These are phyloP conservation scores for Bipolaris oryzae DNA, from an alignment of 2,329 filamentous ascomycete genomes.

Conservation along the genomic window DNA sequence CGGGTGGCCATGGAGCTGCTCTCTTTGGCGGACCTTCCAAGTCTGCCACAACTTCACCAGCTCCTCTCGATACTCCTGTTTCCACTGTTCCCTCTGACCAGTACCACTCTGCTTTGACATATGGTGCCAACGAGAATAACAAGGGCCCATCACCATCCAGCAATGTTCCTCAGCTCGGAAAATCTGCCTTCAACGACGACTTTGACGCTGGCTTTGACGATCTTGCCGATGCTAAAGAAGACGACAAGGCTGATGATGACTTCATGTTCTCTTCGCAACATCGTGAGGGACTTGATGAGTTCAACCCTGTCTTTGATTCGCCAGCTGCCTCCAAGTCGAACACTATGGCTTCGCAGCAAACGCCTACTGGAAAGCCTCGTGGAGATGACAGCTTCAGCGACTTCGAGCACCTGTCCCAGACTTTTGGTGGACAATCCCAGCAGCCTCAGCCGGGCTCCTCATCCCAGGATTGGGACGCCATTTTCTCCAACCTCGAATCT, in stretches of 20 bases:
- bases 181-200: constrained; percentile 70
- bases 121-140: constrained; percentile 43
- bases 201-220: constrained; percentile 83
- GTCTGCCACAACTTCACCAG: constrained; percentile 45
- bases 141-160: constrained; percentile 36
- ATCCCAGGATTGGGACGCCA: constrained; percentile 88
- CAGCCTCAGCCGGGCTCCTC: constrained; percentile 50
- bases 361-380: constrained; percentile 46
- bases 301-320: constrained; percentile 82
- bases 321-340: constrained; percentile 57
- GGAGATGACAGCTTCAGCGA: constrained; percentile 57
- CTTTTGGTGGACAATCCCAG: constrained; percentile 49
- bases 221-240: constrained; percentile 82
- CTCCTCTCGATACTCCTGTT: constrained; percentile 48
- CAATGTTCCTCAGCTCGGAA: constrained; percentile 48
- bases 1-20: constrained; percentile 48
- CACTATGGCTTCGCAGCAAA: constrained; percentile 53
- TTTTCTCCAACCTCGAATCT: constrained; percentile 81
- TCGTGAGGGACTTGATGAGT: constrained; percentile 74
- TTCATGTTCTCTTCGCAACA: constrained; percentile 70
- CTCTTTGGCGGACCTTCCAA: constrained; percentile 49
- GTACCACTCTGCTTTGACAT: constrained; percentile 51
- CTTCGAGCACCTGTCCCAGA: constrained; percentile 54
- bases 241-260: constrained; percentile 73
- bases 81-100: constrained; percentile 51